Conservation (phyloP, 179 eudicot genomes). For the Silene noctiflora region DNA sequence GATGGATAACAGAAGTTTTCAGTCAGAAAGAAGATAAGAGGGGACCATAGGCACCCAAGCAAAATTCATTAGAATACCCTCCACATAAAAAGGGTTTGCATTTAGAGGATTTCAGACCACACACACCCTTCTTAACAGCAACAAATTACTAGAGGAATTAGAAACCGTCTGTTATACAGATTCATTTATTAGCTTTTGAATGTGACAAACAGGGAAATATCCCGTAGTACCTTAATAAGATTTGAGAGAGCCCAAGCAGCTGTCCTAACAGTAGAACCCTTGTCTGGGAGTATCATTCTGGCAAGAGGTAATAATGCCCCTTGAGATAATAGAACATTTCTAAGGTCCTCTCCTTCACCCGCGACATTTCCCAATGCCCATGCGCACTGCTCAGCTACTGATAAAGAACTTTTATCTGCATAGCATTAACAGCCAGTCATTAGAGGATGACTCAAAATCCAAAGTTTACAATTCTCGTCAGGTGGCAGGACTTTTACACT, state of each 20-base stretch:
- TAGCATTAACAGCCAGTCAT: neutral
- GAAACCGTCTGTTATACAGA: neutral
- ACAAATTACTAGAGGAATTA: neutral
- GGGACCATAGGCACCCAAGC: neutral
- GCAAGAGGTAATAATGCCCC: conserved; percentile 92
- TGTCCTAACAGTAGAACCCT: conserved; percentile 89
- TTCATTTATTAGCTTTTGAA: neutral
- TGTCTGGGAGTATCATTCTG: conserved; percentile 89
- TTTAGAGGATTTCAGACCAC: neutral
- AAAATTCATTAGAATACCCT: neutral
- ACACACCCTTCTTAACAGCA: neutral
- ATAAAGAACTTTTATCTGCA: conserved; percentile 74
- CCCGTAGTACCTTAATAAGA: conserved; percentile 78
- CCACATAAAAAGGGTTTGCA: neutral
- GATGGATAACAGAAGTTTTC: neutral
- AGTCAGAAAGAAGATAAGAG: neutral
- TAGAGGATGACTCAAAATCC: neutral
- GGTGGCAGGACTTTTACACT: neutral
- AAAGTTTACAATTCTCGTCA: neutral
- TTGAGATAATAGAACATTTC: conserved; percentile 74
- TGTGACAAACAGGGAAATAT: conserved; percentile 2
- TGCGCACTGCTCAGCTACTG: conserved; percentile 97
- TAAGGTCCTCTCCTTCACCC: conserved; percentile 92
- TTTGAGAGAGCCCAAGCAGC: conserved; percentile 99
- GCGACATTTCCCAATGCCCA: conserved; percentile 99